Conservation (phyloP, 192 early-diverging fungal genomes). For the Phycomyces nitens region DNA sequence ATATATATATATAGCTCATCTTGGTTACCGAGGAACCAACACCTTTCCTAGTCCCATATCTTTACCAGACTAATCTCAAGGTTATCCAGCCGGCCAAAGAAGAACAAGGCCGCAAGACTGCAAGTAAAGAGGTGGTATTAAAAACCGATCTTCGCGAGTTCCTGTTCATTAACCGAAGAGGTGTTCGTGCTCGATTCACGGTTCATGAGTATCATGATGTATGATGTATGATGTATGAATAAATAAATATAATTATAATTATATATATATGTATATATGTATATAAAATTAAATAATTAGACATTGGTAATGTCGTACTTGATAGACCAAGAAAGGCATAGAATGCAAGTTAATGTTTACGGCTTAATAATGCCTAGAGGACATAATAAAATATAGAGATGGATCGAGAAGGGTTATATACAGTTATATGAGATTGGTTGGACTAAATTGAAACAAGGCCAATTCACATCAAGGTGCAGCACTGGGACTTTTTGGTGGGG, state of each 20-base stretch:
- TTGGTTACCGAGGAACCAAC: slow-evolving; percentile 40
- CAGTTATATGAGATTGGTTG: too few species aligned
- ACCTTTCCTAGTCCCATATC: slow-evolving; percentile 51
- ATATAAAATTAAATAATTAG: neutral
- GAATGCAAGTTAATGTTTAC: too few species aligned
- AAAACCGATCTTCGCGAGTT: slow-evolving; percentile 59
- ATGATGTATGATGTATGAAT: slow-evolving; percentile 17
- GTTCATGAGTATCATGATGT: slow-evolving; percentile 56
- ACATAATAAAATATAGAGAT: too few species aligned
- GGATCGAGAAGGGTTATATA: too few species aligned
- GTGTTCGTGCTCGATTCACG: slow-evolving; percentile 42
- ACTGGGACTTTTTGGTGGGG: slow-evolving; percentile 7
- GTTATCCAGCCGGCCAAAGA: slow-evolving; percentile 38
- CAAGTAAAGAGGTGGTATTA: slow-evolving; percentile 39
- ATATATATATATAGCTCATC: slow-evolving; percentile 41
- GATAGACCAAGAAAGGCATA: too few species aligned
- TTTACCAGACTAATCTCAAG: slow-evolving; percentile 44
- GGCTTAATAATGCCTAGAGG: too few species aligned
- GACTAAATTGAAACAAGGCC: too few species aligned
- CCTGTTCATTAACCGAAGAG: slow-evolving; percentile 49
- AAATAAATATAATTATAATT: neutral
- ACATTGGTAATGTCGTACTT: too few species aligned
- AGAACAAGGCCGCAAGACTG: slow-evolving; percentile 19
- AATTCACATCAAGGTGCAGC: slow-evolving; percentile 28
- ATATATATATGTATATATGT: neutral